Evolutionary conservation across 139 green algal genomes (phyloP), one percentile per base, ranked within the genome.

Genomic region (Yamagishiella unicocca): DNA sequence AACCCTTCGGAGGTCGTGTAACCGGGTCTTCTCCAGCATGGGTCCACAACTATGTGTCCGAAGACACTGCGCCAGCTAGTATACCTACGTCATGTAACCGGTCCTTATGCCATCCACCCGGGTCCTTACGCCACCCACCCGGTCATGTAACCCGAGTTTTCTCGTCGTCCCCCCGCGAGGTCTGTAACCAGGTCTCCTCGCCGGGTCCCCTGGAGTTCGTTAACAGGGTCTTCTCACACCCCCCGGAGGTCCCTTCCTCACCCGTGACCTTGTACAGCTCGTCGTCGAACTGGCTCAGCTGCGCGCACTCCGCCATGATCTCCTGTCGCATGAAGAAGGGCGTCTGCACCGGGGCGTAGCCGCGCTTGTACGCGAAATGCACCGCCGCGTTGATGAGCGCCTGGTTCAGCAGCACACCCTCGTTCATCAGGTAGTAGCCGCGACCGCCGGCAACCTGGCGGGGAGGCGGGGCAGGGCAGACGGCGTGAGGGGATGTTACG

Each of bases 281-380:
- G 67, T 99, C 98, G 81, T 99, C 98, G 89, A 99, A 99, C 92
- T 99, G 96, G 53, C 86, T 90, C 50, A 99, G 95, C 96, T 99
- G 98, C n/a, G 98, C 98, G 90, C 97, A 99, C 90, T 99, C 96
- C 6, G 94, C 96, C 98, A 99, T 99, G 83, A 99, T 95, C 58
- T 97, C 92, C 91, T 85, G 79, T 4, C 90, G 87, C 95, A 96
- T 98, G 90, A 96, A 96, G 89, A 94, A 96, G 33, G 98, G 98
- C 38, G 98, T 99, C 83, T 99, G 97, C 83, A 99, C 90, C 7
- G 97, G 96, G 31, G 67, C 91, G 90, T 93, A 98, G n/a, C 93
- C 93, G 4, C 92, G 88, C 82, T 88, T 91, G 77, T 93, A 93
- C n/a, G 82, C 96, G 85, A 95, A 94, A 50, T 96, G 92, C 55